phyloP scores from a whole-genome alignment of 1,284 basidiomycete species.

The Microbotryum saponariae region DNA sequence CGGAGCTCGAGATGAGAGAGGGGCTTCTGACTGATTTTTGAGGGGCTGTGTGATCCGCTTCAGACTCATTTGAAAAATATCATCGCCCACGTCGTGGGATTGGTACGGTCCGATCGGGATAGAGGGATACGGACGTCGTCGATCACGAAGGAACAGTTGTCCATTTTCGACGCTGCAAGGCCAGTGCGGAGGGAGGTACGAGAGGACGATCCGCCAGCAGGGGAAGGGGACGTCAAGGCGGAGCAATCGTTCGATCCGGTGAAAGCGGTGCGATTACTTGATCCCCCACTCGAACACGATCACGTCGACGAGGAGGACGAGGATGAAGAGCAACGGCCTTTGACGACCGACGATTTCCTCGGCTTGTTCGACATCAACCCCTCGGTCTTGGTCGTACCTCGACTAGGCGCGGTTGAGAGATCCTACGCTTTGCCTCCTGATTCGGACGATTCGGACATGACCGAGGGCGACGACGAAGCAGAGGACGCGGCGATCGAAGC shows the following conservation, averaged over 20 bases:
- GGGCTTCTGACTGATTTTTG: neutral
- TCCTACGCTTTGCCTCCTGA: conserved; percentile 25
- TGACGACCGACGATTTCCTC: conserved; percentile 23
- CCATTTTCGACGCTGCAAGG: too few relatives aligned
- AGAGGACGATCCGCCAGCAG: too few relatives aligned
- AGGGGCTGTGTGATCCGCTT: neutral
- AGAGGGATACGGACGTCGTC: conserved; percentile 2
- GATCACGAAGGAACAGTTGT: too few relatives aligned
- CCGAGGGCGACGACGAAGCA: conserved; percentile 4
- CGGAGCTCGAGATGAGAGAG: neutral
- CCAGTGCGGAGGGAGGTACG: too few relatives aligned
- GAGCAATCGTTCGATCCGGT: too few relatives aligned
- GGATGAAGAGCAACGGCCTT: neutral
- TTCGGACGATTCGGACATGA: conserved; percentile 9
- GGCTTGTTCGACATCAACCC: conserved; percentile 29
- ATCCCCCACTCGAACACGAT: neutral
- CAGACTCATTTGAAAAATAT: conserved; percentile 26
- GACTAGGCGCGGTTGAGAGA: conserved; percentile 22
- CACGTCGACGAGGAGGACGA: neutral
- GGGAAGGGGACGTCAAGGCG: too few relatives aligned
- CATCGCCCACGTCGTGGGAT: conserved; percentile 21
- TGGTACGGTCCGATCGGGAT: conserved; percentile 20
- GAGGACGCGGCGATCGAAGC: neutral
- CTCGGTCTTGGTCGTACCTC: conserved; percentile 18
- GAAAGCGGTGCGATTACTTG: too few relatives aligned